Conservation (phyloP, 2,329 filamentous ascomycete species). For the Boeremia exigua region DNA sequence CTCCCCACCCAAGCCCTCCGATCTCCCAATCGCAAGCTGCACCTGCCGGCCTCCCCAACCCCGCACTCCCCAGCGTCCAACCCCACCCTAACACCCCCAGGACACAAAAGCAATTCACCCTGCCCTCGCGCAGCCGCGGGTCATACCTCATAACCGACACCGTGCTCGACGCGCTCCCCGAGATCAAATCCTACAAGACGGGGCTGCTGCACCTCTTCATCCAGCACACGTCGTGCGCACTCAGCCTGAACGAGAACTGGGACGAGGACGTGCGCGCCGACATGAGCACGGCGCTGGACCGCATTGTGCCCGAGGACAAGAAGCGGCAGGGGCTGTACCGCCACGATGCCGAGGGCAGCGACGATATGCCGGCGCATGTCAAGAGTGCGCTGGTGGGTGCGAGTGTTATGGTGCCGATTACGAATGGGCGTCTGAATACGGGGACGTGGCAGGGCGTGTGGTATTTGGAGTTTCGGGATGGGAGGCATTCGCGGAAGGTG, state of each 20-base stretch:
- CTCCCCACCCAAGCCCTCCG: no score
- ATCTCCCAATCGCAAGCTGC: neutral
- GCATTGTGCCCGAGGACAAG: conserved; percentile 82
- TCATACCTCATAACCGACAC: conserved; percentile 88
- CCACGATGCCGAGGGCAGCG: conserved; percentile 82
- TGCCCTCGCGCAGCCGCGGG: conserved; percentile 78
- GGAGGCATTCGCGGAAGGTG: conserved; percentile 78
- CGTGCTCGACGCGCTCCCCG: conserved; percentile 73
- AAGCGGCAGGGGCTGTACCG: conserved; percentile 68
- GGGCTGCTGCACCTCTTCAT: conserved; percentile 79
- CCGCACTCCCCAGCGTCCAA: neutral
- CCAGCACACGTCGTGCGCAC: conserved; percentile 91
- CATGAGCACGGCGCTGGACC: conserved; percentile 92
- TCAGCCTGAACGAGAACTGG: conserved; percentile 92
- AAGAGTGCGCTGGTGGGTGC: conserved; percentile 90
- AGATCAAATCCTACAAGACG: conserved; percentile 82
- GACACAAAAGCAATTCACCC: conserved; percentile 81
- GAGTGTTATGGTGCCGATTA: conserved; percentile 89
- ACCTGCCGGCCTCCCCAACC: neutral
- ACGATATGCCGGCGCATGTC: conserved; percentile 97
- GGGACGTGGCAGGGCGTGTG: conserved; percentile 89
- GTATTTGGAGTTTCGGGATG: conserved; percentile 86
- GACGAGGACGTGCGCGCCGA: conserved; percentile 85
- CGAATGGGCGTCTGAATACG: conserved; percentile 75
- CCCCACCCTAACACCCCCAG: conserved; percentile 15